Evolutionary conservation across 2,329 filamentous ascomycete species (phyloP).

Genomic region (Alternaria infectoria): DNA sequence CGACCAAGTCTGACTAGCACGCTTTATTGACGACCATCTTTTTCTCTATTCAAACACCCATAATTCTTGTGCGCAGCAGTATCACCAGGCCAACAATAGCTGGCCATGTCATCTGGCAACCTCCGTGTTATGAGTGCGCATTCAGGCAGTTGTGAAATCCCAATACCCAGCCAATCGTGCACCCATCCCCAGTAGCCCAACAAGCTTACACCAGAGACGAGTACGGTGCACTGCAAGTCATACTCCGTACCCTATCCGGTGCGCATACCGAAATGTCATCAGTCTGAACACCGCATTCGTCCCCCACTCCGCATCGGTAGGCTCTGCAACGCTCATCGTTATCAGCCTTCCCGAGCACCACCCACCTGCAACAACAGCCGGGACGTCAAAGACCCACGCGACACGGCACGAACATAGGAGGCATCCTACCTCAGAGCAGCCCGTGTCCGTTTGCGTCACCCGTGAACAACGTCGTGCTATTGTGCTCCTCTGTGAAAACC

Average conservation of each 20-base stretch:
- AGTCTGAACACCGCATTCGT: constrained; percentile 1
- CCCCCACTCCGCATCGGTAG: constrained; percentile 2
- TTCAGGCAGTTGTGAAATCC: constrained; percentile 19
- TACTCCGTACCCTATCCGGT: constrained; percentile 17
- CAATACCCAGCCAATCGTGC: constrained; percentile 9
- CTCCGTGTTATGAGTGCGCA: constrained; percentile 8
- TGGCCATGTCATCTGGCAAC: neutral
- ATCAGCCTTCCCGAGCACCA: constrained; percentile 1
- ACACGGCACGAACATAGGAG: constrained; percentile 14
- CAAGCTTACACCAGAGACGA: constrained; percentile 5
- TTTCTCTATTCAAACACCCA: neutral
- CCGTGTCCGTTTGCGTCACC: constrained; percentile 12
- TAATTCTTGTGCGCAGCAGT: neutral
- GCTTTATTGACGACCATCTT: constrained; percentile 7
- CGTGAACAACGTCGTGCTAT: constrained; percentile 5
- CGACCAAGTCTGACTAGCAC: constrained; percentile 10
- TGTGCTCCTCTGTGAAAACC: constrained; percentile 14
- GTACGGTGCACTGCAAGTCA: constrained; percentile 19
- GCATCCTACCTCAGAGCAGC: constrained; percentile 4
- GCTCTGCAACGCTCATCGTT: neutral
- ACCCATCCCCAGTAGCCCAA: neutral
- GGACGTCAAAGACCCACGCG: constrained; percentile 18
- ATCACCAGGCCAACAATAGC: constrained; percentile 3
- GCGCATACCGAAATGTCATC: constrained; percentile 8
- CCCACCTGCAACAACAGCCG: constrained; percentile 16